Percentiles rank a stretch among this genome's conserved stretches.
Evolutionary conservation across 2,329 filamentous ascomycete genomes (phyloP).

Genomic region (Pseudogymnoascus destructans): DNA sequence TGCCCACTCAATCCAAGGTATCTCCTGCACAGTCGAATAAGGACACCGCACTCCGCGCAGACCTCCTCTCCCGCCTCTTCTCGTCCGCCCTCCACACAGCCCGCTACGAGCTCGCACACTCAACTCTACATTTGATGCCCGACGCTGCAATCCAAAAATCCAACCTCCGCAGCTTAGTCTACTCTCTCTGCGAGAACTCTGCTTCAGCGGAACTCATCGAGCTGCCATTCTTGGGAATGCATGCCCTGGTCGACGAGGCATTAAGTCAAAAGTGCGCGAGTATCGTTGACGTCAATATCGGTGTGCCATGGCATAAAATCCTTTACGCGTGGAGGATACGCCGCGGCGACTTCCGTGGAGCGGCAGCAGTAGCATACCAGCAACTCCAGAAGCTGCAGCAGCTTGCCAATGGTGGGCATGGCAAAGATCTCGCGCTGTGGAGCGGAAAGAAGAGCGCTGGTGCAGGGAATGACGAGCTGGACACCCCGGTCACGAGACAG

Average conservation of each 20-base stretch:
- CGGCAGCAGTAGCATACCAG: constrained; percentile 48
- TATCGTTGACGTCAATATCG: constrained; percentile 49
- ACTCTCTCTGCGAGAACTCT: constrained; percentile 54
- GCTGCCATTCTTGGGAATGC: constrained; percentile 67
- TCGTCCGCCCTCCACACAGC: constrained; percentile 65
- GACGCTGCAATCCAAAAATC: constrained; percentile 59
- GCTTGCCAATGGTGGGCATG: constrained; percentile 36
- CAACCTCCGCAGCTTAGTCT: constrained; percentile 56
- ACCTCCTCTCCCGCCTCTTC: constrained; percentile 75
- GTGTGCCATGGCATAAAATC: constrained; percentile 71
- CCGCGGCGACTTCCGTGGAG: constrained; percentile 70
- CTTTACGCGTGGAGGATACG: constrained; percentile 85
- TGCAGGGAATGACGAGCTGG: constrained; percentile 41
- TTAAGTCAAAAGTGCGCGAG: constrained; percentile 59
- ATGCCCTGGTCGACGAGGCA: constrained; percentile 65
- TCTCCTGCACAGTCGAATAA: constrained; percentile 11
- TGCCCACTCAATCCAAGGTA: constrained; percentile 16
- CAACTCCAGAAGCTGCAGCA: constrained; percentile 48
- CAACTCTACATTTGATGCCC: constrained; percentile 59
- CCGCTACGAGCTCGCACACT: constrained; percentile 72
- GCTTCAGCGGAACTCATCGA: constrained; percentile 55
- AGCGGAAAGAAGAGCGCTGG: constrained; percentile 12
- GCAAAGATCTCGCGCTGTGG: constrained; percentile 35
- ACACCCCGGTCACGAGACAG: constrained; percentile 56
- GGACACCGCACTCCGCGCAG: constrained; percentile 34